A percentile compares a stretch with the other conserved stretches of the same genome.
Evolutionary conservation across 345 rosid genomes (phyloP).

Genomic region (Hibiscus syriacus): DNA sequence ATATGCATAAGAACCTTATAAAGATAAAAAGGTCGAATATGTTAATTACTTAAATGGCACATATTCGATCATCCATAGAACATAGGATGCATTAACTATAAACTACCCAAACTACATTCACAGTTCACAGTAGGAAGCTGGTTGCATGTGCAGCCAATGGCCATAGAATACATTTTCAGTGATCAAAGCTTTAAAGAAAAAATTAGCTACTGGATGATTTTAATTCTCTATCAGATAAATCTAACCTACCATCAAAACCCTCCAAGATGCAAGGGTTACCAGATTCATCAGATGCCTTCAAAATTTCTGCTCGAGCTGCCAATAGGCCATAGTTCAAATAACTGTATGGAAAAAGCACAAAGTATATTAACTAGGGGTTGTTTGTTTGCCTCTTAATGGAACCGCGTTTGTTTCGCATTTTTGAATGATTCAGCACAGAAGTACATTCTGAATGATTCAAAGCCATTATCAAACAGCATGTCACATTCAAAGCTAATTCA

Average conservation of each 20-base stretch:
- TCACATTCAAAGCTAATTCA: too few relatives aligned
- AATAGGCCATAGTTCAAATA: slow-evolving; percentile 89
- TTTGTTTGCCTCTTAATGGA: too few relatives aligned
- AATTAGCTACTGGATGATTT: neutral
- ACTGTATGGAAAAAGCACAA: slow-evolving; percentile 37
- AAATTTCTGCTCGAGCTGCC: slow-evolving; percentile 93
- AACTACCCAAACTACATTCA: neutral
- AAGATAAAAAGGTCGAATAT: neutral
- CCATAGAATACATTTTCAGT: neutral
- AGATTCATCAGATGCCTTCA: slow-evolving; percentile 57
- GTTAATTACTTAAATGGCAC: neutral
- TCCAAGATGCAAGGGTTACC: slow-evolving; percentile 72
- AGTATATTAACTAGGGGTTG: slow-evolving; percentile 12
- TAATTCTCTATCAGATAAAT: neutral
- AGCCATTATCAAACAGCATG: too few relatives aligned
- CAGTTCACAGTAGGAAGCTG: neutral
- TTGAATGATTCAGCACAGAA: too few relatives aligned
- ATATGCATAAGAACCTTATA: slow-evolving; percentile 62
- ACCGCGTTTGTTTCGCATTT: too few relatives aligned
- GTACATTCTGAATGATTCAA: too few relatives aligned
- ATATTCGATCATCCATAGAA: neutral
- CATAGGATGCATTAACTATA: neutral
- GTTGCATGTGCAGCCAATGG: neutral
- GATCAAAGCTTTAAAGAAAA: neutral
- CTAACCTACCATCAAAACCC: slow-evolving; percentile 74